Percentiles rank a stretch among this genome's conserved stretches.
Evolutionary conservation across 805 yeast genomes (phyloP).

Genomic region (Nakazawaea wyomingensis): DNA sequence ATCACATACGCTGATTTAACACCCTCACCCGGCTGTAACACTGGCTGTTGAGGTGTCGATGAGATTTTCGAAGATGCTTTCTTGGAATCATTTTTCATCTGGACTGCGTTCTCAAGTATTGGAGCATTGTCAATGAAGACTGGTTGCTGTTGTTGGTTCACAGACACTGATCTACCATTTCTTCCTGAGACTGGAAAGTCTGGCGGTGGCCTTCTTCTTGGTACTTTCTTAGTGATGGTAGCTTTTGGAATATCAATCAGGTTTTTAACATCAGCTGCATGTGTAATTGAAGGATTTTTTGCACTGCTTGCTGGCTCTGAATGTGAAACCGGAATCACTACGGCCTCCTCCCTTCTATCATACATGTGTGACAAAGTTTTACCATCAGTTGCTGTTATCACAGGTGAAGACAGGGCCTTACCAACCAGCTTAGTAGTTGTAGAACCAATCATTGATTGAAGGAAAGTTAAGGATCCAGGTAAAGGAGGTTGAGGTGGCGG

Average conservation of each 20-base stretch:
- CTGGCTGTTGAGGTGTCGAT: slow-evolving; percentile 2
- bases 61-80: slow-evolving; percentile 14
- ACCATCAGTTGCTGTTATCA: slow-evolving; percentile 10
- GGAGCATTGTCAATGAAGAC: slow-evolving; percentile 22
- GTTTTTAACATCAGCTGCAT: slow-evolving; percentile 21
- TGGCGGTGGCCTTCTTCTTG: slow-evolving; percentile 36
- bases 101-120: slow-evolving; percentile 10
- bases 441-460: background rate
- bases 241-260: background rate
- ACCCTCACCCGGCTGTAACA: slow-evolving; percentile 35
- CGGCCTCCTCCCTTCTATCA: slow-evolving; percentile 34
- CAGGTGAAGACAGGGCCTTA: slow-evolving; percentile 9
- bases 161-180: slow-evolving; percentile 31
- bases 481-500: background rate
- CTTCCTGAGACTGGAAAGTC: slow-evolving; percentile 32
- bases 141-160: slow-evolving; percentile 25
- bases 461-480: background rate
- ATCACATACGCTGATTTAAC: slow-evolving; percentile 46
- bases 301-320: slow-evolving; percentile 14
- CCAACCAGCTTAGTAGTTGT: slow-evolving; percentile 1
- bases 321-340: slow-evolving; percentile 27
- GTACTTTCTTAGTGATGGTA: background rate
- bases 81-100: slow-evolving; percentile 10
- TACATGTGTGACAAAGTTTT: slow-evolving; percentile 20
- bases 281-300: background rate